Evolutionary conservation across 2,329 filamentous ascomycete species (phyloP).

Genomic region (Aspergillus awamori): DNA sequence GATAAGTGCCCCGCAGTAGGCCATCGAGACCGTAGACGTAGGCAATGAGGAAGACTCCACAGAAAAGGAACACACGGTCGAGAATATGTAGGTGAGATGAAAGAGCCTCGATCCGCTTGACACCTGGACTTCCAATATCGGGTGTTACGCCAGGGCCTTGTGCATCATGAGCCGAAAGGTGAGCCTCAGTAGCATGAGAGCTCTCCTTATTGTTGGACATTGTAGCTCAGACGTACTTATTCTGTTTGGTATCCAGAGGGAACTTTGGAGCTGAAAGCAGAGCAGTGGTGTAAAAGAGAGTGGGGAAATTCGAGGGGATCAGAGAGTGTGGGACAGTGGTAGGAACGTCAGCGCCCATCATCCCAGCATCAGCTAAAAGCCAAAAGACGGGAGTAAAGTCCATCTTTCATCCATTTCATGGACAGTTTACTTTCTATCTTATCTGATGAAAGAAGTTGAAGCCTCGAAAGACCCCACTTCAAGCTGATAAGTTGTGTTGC

Average conservation of each 20-base stretch:
- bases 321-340: neutral
- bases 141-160: neutral
- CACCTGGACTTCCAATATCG: conserved; percentile 50
- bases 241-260: neutral
- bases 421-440: neutral
- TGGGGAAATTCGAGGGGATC: neutral
- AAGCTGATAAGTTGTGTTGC: neutral
- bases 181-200: neutral
- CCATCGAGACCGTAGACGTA: conserved; percentile 67
- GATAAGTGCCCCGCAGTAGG: conserved; percentile 56
- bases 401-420: no score
- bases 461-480: neutral
- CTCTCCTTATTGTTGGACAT: neutral
- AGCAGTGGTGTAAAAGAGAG: neutral
- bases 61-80: conserved; percentile 62
- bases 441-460: neutral
- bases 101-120: conserved; percentile 62
- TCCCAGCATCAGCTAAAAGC: neutral
- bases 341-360: neutral
- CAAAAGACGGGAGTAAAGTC: neutral
- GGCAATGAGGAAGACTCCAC: conserved; percentile 63
- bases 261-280: no score
- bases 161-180: neutral
- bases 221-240: neutral
- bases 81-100: conserved; percentile 53